phyloP scores from a whole-genome alignment of 2,329 filamentous ascomycete genomes.

The Apiospora kogelbergensis region DNA sequence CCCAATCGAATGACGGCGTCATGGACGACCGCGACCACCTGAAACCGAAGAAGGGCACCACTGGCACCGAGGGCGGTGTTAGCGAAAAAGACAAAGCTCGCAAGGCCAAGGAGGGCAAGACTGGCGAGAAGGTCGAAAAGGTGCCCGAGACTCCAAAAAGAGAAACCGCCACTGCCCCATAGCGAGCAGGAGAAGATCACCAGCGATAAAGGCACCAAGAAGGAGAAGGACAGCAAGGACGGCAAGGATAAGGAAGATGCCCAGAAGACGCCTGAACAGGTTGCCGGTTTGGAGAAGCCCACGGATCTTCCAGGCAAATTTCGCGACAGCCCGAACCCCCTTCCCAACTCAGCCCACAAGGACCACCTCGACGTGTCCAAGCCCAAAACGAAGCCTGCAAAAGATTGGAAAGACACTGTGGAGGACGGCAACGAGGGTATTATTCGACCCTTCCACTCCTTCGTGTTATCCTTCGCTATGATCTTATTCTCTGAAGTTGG shows the following conservation, averaged over 20 bases:
- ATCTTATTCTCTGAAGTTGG: constrained; percentile 96
- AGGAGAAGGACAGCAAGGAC: constrained; percentile 35
- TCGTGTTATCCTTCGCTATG: constrained; percentile 91
- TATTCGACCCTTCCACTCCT: constrained; percentile 83
- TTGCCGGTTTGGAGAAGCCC: constrained; percentile 70
- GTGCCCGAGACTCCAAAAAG: constrained; percentile 84
- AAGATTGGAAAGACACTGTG: constrained; percentile 33
- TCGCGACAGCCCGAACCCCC: constrained; percentile 70
- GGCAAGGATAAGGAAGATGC: constrained; percentile 41
- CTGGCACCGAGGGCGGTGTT: constrained; percentile 86
- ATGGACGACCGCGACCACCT: constrained; percentile 86
- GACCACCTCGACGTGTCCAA: constrained; percentile 58
- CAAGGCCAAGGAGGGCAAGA: constrained; percentile 65
- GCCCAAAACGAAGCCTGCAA: constrained; percentile 33
- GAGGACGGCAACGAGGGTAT: constrained; percentile 56
- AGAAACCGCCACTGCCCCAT: constrained; percentile 77
- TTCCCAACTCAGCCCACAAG: constrained; percentile 65
- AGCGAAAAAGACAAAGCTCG: constrained; percentile 81
- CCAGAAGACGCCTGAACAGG: constrained; percentile 36
- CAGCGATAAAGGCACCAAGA: constrained; percentile 39
- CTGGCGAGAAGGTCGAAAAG: constrained; percentile 67
- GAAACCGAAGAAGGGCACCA: constrained; percentile 79
- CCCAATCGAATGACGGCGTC: constrained; percentile 72
- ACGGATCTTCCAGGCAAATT: constrained; percentile 76
- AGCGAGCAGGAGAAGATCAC: constrained; percentile 72